Evolutionary conservation across 306 rosid genomes (phyloP), one percentile per base, ranked within the genome.

Genomic region (Cicer chorassanicum): DNA sequence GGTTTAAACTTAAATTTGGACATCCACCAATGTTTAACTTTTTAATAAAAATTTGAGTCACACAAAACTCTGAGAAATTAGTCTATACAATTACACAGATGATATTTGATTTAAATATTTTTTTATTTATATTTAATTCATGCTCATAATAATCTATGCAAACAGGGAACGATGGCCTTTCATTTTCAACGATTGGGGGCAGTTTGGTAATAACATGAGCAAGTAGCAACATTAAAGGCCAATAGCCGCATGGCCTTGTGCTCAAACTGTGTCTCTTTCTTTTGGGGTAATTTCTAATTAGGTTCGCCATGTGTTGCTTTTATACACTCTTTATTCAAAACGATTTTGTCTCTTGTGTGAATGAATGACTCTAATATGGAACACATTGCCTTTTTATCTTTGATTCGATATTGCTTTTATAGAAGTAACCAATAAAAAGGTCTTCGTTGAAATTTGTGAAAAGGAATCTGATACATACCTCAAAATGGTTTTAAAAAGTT

Each of bases 321-420:
- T 69, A 51, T 15, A 12, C 74, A 49, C 46, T 34, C 62, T 36
- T 36, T 70, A 2, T 11, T 8, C 42, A 70, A 69, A 74, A 18
- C 8, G n/a, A 48, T 13, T 46, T 3, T 62, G 79, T 84, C 78
- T 85, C 86, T 11, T 70, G 86, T 84, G 86, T 76, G 85, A 84
- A 84, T 74, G 71, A 75, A 80, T 78, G 82, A 76, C 77, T 19
- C 75, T 65, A 44, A 6, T 41, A 4, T 65, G 72, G 42, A 76
- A 12, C 41, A 73, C 36, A 49, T 6, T 18, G 15, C 65, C 75
- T 56, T 61, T 77, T 74, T 63, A 48, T 68, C 64, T 81, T 77
- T 82, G 76, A 78, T 80, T 82, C 34, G 18, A 65, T 55, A 34
- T 61, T 67, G 41, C 85, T 75, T 80, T 80, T 59, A 6, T 9